phyloP scores from a whole-genome alignment of 306 rosid species.

The apple (Malus domestica) region ASM211411v1 NC_041804.1:26127001-26127500 shows the following conservation, averaged over 20 bases:
- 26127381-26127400: constrained; percentile 72
- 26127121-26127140: not conserved
- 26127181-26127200: not conserved
- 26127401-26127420: constrained; percentile 80
- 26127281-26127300: not conserved
- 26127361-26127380: constrained; percentile 13
- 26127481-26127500: constrained; percentile 24
- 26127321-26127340: constrained; percentile 16
- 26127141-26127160: not conserved
- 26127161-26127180: not conserved
- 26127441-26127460: constrained; percentile 58
- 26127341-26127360: constrained; percentile 22
- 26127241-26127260: not conserved
- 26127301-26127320: not conserved
- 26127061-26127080: constrained; percentile 28
- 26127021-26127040: constrained; percentile 28
- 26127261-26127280: not conserved
- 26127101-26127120: not conserved
- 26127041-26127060: constrained; percentile 15
- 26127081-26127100: constrained; percentile 14
- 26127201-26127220: not conserved
- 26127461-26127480: constrained; percentile 23
- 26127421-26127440: constrained; percentile 85
- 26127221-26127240: not conserved
- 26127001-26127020: constrained; percentile 63